Base-by-base conservation (phyloP, 371 early-diverging fungal species). In the Mycotypha africana region DNA sequence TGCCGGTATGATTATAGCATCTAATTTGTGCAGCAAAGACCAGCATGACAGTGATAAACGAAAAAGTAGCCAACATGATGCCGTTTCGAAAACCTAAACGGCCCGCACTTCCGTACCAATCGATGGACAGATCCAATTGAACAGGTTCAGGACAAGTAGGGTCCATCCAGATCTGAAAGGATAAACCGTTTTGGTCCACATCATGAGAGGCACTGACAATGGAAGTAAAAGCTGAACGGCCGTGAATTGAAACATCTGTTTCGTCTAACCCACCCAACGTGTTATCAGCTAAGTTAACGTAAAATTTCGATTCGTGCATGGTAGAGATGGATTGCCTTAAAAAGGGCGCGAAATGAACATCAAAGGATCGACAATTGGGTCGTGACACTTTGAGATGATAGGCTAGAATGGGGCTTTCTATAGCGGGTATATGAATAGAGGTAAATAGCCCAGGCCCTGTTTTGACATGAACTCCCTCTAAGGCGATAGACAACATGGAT, bases 51-150 rank as follows among this genome's bases (percentile, higher is more conserved):
- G 82, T 77, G 8, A 85, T 62, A 52, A 82, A 85, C 1, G 85
- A 70, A 48, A 87, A 75, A 0, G 81, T 76, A 11, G 82, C 67
- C 21, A 87, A 55, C 39, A 85, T 81, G 52, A 86, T 84, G 11
- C 87, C 81, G 40, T 86, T 82, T 22, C 90, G 69, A 49, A 84
- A 85, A 6, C 87, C 76, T 23, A 82, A 53, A 16, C 87, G 76
- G 36, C 85, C 85, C 26, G 86, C 60, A 47, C 86, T 84, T 14
- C 86, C 84, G 55, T 87, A 88, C 78, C 73, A 81, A 62, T 88
- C 85, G 21, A 88, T 68, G 1, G 61, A 53, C 21, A 88, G 49
- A 20, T 74, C 67, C 4, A 89, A 22, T 4, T 70, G 57, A 10
- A 81, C 37, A 0, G 80, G 80, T 2, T 73, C 60, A 11, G 68